These are phyloP conservation scores for Hirschfeldia incana DNA, from an alignment of 345 rosid genomes.

Conservation along the genomic window DNA sequence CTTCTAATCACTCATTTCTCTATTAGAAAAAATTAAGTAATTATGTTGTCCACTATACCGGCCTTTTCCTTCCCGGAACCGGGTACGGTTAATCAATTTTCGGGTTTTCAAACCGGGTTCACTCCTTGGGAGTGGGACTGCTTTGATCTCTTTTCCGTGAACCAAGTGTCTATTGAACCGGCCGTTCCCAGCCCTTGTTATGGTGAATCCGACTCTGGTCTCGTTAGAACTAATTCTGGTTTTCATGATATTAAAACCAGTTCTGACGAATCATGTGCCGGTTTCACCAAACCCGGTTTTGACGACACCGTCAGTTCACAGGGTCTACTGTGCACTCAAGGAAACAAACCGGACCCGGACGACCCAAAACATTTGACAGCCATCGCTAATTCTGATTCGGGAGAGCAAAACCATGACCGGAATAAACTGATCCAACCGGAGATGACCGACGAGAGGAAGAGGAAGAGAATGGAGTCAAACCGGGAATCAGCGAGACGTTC, in stretches of 20 bases:
- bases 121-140: slow-evolving; percentile 54
- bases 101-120: slow-evolving; percentile 50
- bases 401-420: slow-evolving; percentile 32
- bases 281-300: slow-evolving; percentile 24
- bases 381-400: slow-evolving; percentile 13
- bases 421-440: slow-evolving; percentile 21
- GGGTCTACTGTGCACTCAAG: slow-evolving; percentile 6
- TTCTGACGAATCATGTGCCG: slow-evolving; percentile 17
- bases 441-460: slow-evolving; percentile 65
- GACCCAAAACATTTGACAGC: background rate
- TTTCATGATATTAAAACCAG: slow-evolving; percentile 11
- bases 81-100: slow-evolving; percentile 42
- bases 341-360: background rate
- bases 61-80: slow-evolving; percentile 42
- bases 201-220: slow-evolving; percentile 33
- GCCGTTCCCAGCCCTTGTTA: slow-evolving; percentile 14
- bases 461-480: slow-evolving; percentile 82
- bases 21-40: slow-evolving; percentile 1
- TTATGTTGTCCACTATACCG: slow-evolving; percentile 48
- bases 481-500: slow-evolving; percentile 91
- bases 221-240: slow-evolving; percentile 13
- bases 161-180: slow-evolving; percentile 39
- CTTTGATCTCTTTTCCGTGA: slow-evolving; percentile 35
- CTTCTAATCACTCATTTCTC: slow-evolving; percentile 39
- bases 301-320: background rate